Conservation (phyloP, 2,329 filamentous ascomycete genomes). For the Fusarium sp. region DNA sequence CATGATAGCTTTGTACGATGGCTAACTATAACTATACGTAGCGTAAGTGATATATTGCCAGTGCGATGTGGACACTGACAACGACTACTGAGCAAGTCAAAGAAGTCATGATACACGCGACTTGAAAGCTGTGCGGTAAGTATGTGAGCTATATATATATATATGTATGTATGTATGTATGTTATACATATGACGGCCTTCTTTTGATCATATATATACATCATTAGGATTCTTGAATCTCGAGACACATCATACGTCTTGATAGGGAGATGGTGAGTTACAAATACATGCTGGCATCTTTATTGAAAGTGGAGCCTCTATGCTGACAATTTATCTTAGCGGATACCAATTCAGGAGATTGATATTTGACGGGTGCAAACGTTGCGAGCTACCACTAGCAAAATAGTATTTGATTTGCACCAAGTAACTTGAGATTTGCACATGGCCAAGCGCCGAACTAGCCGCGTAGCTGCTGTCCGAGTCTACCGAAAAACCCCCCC, state of each 20-base stretch:
- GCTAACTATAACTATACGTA: too few species aligned
- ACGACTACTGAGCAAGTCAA: too few species aligned
- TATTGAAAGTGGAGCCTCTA: constrained; percentile 35
- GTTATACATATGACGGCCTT: too few species aligned
- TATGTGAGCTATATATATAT: neutral
- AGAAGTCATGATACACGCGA: constrained; percentile 11
- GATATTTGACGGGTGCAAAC: constrained; percentile 23
- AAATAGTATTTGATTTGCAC: constrained; percentile 12
- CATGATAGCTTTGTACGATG: too few species aligned
- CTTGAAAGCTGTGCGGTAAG: neutral
- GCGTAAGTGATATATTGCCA: too few species aligned
- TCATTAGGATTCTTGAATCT: constrained; percentile 2
- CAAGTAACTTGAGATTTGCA: constrained; percentile 5
- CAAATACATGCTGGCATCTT: constrained; percentile 32
- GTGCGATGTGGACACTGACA: too few species aligned
- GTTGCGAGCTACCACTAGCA: neutral
- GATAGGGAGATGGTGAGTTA: constrained; percentile 12
- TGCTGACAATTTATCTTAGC: constrained; percentile 40
- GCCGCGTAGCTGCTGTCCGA: constrained; percentile 38
- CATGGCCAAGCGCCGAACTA: constrained; percentile 28
- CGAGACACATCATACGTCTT: constrained; percentile 39
- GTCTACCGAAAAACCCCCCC: constrained; percentile 37
- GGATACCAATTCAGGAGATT: constrained; percentile 32
- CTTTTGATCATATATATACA: neutral
- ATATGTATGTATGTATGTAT: too few species aligned